Conservation (phyloP, 352 stramenopile species). For the Globisporangium yorkense region DNA sequence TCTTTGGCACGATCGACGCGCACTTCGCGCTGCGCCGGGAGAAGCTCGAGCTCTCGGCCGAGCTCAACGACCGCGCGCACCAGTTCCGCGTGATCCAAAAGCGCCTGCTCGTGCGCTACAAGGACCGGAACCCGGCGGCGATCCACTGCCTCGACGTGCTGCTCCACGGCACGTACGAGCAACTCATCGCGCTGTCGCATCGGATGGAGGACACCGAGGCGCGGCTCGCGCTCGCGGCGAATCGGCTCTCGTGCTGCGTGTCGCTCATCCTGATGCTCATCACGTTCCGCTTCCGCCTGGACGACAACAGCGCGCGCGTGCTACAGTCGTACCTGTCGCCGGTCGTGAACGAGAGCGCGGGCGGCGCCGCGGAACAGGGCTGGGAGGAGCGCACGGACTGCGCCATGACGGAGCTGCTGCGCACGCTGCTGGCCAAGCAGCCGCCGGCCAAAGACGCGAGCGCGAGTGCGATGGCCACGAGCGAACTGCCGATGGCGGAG, state of each 20-base stretch:
- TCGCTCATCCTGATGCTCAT: constrained; percentile 82
- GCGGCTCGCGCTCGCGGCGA: constrained; percentile 44
- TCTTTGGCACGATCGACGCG: constrained; percentile 84
- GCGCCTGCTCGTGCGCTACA: constrained; percentile 86
- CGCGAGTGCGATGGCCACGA: constrained; percentile 11
- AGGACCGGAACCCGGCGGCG: constrained; percentile 78
- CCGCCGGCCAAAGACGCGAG: constrained; percentile 26
- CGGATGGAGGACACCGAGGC: constrained; percentile 55
- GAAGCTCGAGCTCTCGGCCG: constrained; percentile 49
- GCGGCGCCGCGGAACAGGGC: constrained; percentile 46
- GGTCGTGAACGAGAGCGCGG: constrained; percentile 44
- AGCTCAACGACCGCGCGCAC: constrained; percentile 81
- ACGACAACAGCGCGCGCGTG: constrained; percentile 48
- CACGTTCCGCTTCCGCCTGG: constrained; percentile 70
- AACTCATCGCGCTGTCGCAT: constrained; percentile 71
- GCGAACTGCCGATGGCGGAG: constrained; percentile 58
- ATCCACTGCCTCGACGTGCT: constrained; percentile 82
- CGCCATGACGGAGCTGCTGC: constrained; percentile 81
- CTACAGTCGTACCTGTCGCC: constrained; percentile 69
- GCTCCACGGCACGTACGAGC: constrained; percentile 81
- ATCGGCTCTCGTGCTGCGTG: constrained; percentile 69
- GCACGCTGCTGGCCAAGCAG: constrained; percentile 67
- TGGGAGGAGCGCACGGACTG: constrained; percentile 87
- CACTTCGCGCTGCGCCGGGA: constrained; percentile 74
- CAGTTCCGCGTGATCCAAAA: constrained; percentile 90